phyloP scores from a whole-genome alignment of 345 rosid species.

The Microthlaspi erraticum region DNA sequence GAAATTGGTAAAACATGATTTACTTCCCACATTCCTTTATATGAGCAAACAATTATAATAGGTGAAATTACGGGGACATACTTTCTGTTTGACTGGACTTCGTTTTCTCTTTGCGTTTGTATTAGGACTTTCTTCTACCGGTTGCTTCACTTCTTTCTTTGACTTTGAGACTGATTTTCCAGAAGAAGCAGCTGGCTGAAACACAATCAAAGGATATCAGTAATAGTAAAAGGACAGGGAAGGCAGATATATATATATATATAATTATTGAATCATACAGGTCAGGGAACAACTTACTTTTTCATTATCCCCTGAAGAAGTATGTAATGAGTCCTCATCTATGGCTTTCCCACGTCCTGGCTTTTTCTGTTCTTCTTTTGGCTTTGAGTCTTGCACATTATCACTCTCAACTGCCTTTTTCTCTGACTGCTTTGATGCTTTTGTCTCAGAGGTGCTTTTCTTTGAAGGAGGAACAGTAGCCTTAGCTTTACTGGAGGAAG shows the following conservation, averaged over 20 bases:
- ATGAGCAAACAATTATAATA: slow-evolving; percentile 3
- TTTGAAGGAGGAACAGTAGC: slow-evolving; percentile 33
- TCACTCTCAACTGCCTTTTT: slow-evolving; percentile 59
- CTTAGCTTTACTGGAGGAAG: slow-evolving; percentile 53
- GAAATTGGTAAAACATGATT: slow-evolving; percentile 14
- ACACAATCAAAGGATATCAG: slow-evolving; percentile 25
- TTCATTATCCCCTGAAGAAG: slow-evolving; percentile 55
- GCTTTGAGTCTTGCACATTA: slow-evolving; percentile 55
- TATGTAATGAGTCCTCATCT: slow-evolving; percentile 50
- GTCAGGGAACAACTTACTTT: slow-evolving; percentile 47
- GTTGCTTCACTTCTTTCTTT: slow-evolving; percentile 54
- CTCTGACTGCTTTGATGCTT: slow-evolving; percentile 50
- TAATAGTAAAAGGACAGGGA: slow-evolving; percentile 19
- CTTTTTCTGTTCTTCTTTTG: slow-evolving; percentile 59
- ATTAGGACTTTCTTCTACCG: slow-evolving; percentile 62
- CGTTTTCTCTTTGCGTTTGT: slow-evolving; percentile 65
- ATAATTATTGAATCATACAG: neutral
- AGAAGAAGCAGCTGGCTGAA: slow-evolving; percentile 60
- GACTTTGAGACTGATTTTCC: slow-evolving; percentile 58
- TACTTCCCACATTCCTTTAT: slow-evolving; percentile 1
- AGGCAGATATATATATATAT: slow-evolving; percentile 1
- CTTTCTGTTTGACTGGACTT: slow-evolving; percentile 60
- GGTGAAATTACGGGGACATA: slow-evolving; percentile 38
- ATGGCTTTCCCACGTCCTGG: slow-evolving; percentile 52
- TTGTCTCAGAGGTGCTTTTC: slow-evolving; percentile 53